Percentiles rank a stretch among this genome's conserved stretches.
phyloP scores from a whole-genome alignment of 768 basidiomycete species.

The Lactarius tabidus region DNA sequence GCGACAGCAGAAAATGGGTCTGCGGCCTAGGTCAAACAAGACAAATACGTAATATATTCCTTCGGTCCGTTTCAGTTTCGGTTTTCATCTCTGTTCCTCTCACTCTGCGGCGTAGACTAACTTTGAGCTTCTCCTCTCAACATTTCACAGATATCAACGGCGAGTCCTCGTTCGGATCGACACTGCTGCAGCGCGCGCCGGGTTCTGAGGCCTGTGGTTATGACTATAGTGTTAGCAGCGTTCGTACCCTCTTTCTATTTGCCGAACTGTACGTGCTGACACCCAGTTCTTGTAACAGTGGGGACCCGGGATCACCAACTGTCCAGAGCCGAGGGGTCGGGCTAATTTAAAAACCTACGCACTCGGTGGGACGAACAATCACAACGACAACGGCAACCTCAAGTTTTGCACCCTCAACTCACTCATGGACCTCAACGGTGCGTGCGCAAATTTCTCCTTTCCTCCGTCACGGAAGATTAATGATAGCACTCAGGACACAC shows the following conservation, averaged over 20 bases:
- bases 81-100: neutral
- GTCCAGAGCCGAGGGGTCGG: conserved; percentile 31
- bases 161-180: conserved; percentile 27
- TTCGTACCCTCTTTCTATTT: conserved; percentile 17
- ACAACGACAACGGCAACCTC: conserved; percentile 41
- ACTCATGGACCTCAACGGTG: conserved; percentile 61
- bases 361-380: conserved; percentile 40
- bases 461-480: too few species aligned
- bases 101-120: neutral
- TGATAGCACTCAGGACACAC: conserved; percentile 42
- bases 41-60: conserved; percentile 46
- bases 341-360: conserved; percentile 42
- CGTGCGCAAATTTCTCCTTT: conserved; percentile 13
- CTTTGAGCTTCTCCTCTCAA: too few species aligned
- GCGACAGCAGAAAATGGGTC: conserved; percentile 48
- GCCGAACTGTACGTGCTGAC: neutral
- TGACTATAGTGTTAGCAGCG: conserved; percentile 38
- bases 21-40: conserved; percentile 46
- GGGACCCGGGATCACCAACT: conserved; percentile 40
- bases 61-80: conserved; percentile 38
- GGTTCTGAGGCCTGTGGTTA: conserved; percentile 40
- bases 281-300: conserved; percentile 28
- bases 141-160: conserved; percentile 40
- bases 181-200: conserved; percentile 40
- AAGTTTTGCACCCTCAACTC: conserved; percentile 60